These are phyloP conservation scores for Talaromyces proteolyticus DNA, from an alignment of 495 filamentous ascomycete genomes.

Conservation along the genomic window DNA sequence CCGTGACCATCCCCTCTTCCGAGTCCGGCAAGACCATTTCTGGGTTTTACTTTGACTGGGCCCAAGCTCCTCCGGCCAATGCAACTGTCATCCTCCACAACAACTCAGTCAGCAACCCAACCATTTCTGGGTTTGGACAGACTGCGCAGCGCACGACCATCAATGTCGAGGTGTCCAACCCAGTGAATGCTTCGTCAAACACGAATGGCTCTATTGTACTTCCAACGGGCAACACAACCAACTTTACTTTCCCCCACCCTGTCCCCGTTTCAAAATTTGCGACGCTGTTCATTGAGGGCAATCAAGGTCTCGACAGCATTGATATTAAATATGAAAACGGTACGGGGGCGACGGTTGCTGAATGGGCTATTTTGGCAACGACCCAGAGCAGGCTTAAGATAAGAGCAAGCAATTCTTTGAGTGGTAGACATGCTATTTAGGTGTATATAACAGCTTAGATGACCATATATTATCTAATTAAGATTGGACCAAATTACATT, in stretches of 20 bases:
- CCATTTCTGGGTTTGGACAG: neutral
- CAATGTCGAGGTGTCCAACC: slow-evolving; percentile 28
- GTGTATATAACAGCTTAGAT: too few species aligned
- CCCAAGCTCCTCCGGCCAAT: slow-evolving; percentile 48
- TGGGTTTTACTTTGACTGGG: slow-evolving; percentile 65
- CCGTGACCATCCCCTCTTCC: slow-evolving; percentile 41
- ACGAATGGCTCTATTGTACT: slow-evolving; percentile 27
- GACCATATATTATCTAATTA: too few species aligned
- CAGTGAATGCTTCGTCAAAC: slow-evolving; percentile 24
- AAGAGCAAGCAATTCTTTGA: neutral
- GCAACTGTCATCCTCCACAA: slow-evolving; percentile 54
- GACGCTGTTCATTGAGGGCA: slow-evolving; percentile 40
- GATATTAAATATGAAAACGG: slow-evolving; percentile 39
- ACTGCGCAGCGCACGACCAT: slow-evolving; percentile 3
- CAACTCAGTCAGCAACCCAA: slow-evolving; percentile 18
- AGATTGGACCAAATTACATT: too few species aligned
- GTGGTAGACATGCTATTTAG: too few species aligned
- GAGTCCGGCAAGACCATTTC: slow-evolving; percentile 37
- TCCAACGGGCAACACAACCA: slow-evolving; percentile 42
- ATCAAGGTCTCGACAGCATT: slow-evolving; percentile 35
- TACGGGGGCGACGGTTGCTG: slow-evolving; percentile 63
- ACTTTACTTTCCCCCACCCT: slow-evolving; percentile 26
- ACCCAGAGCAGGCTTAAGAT: neutral
- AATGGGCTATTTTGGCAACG: slow-evolving; percentile 53
- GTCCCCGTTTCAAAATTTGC: slow-evolving; percentile 35